Conservation (phyloP, 1,284 basidiomycete genomes). For the Marasmius fiardii region DNA sequence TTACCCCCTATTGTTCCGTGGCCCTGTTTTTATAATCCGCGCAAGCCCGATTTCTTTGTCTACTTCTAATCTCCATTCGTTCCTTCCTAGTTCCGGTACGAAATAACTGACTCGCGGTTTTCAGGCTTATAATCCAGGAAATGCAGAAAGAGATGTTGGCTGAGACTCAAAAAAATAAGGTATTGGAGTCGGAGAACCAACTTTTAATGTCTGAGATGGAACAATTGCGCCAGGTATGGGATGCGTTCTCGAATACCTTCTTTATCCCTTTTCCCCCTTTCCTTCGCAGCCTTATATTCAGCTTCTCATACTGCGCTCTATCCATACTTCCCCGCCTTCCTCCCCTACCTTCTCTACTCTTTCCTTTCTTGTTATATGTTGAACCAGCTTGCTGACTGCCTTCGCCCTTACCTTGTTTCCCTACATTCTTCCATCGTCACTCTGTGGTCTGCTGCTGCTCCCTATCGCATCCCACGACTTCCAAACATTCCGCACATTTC, state of each 20-base stretch:
- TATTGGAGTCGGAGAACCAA: slow-evolving; percentile 75
- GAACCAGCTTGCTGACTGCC: background rate
- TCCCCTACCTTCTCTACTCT: slow-evolving; percentile 6
- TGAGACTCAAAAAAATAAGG: slow-evolving; percentile 53
- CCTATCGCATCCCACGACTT: background rate
- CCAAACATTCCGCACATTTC: background rate
- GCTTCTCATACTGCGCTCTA: background rate
- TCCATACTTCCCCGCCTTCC: background rate
- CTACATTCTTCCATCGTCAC: background rate
- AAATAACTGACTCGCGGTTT: background rate
- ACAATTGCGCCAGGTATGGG: slow-evolving; percentile 68
- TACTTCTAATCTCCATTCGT: slow-evolving; percentile 1
- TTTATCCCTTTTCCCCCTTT: background rate
- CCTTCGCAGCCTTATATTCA: background rate
- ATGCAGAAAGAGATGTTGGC: slow-evolving; percentile 64
- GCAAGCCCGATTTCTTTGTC: background rate
- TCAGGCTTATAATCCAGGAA: slow-evolving; percentile 83
- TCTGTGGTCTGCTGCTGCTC: background rate
- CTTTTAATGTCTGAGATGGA: slow-evolving; percentile 71
- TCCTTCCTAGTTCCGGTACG: background rate
- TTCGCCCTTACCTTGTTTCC: background rate
- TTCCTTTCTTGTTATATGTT: slow-evolving; percentile 1
- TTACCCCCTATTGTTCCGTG: background rate
- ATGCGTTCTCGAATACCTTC: background rate
- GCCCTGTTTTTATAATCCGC: background rate